A percentile compares a stretch with the other conserved stretches of the same genome.
Evolutionary conservation across 768 basidiomycete genomes (phyloP).

Genomic region (Hysterangium stoloniferum): DNA sequence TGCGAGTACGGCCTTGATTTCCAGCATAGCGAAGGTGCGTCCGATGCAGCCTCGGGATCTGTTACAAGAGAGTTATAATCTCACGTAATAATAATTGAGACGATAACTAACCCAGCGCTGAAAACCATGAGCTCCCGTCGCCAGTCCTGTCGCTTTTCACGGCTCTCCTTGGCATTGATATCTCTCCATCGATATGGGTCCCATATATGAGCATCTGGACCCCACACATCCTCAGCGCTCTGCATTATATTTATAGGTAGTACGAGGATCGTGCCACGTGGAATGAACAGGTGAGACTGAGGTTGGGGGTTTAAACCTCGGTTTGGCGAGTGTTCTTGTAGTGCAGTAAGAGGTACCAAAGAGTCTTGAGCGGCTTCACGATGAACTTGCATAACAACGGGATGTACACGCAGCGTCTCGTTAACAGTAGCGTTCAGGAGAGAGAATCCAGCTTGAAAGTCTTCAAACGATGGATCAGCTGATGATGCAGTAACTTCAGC

Average conservation of each 20-base stretch:
- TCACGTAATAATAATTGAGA: constrained; percentile 14
- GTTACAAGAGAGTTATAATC: not conserved
- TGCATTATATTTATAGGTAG: constrained; percentile 55
- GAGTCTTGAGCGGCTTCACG: constrained; percentile 37
- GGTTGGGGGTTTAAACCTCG: constrained; percentile 19
- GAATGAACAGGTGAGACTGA: constrained; percentile 40
- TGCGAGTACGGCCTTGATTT: constrained; percentile 12
- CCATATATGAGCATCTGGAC: constrained; percentile 48
- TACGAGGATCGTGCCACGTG: constrained; percentile 48
- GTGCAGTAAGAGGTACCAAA: constrained; percentile 43
- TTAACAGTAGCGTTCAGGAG: constrained; percentile 54
- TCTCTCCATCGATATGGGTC: constrained; percentile 57
- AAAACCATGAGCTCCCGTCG: constrained; percentile 47
- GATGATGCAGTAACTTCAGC: constrained; percentile 34
- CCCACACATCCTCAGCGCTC: constrained; percentile 47
- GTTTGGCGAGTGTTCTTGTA: constrained; percentile 26
- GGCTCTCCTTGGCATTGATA: constrained; percentile 21
- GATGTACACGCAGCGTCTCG: constrained; percentile 57
- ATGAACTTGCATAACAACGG: constrained; percentile 57
- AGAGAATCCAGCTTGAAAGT: constrained; percentile 40
- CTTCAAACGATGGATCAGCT: constrained; percentile 44
- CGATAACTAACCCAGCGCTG: constrained; percentile 34
- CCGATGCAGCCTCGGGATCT: constrained; percentile 9
- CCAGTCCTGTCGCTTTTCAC: constrained; percentile 21
- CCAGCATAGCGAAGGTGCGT: constrained; percentile 9